A percentile compares a stretch with the other conserved stretches of the same genome.
These are phyloP conservation scores for Rhizopogon rudus DNA, from an alignment of 768 basidiomycete genomes.

Conservation along the genomic window DNA sequence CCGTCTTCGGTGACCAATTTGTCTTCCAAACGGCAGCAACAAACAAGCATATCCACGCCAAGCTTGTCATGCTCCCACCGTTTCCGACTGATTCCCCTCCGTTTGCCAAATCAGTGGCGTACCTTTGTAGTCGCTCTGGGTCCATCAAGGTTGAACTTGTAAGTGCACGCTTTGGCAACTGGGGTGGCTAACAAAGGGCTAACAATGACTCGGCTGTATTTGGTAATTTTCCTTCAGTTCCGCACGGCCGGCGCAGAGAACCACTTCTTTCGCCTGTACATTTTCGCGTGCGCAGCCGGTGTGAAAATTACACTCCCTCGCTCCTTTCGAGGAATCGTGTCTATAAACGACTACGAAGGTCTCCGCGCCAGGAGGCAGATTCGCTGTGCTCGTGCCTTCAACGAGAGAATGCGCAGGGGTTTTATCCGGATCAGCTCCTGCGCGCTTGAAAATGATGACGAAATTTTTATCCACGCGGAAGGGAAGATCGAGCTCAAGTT, in stretches of 20 bases:
- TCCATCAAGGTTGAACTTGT: constrained; percentile 21
- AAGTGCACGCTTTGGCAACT: constrained; percentile 7
- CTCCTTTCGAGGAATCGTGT: constrained; percentile 23
- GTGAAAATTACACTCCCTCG: constrained; percentile 25
- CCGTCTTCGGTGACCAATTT: constrained; percentile 26
- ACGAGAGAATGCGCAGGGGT: constrained; percentile 16
- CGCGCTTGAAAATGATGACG: constrained; percentile 22
- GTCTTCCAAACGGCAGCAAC: constrained; percentile 18
- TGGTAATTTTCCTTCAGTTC: constrained; percentile 11
- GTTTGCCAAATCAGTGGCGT: constrained; percentile 29
- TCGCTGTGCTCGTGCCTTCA: constrained; percentile 20
- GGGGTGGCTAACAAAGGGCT: neutral
- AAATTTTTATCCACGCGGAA: constrained; percentile 23
- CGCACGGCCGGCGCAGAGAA: constrained; percentile 21
- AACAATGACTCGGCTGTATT: constrained; percentile 2
- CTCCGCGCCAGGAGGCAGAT: constrained; percentile 6
- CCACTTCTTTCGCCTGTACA: constrained; percentile 25
- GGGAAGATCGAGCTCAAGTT: constrained; percentile 19
- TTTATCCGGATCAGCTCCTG: constrained; percentile 15
- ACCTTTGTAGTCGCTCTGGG: constrained; percentile 23
- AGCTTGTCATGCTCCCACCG: constrained; percentile 21
- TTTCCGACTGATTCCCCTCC: constrained; percentile 21
- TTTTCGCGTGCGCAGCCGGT: constrained; percentile 22
- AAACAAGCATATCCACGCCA: constrained; percentile 22
- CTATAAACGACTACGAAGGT: constrained; percentile 13